phyloP scores from a whole-genome alignment of 202 grass and related monocot genomes.

The Eragrostis tef region DNA sequence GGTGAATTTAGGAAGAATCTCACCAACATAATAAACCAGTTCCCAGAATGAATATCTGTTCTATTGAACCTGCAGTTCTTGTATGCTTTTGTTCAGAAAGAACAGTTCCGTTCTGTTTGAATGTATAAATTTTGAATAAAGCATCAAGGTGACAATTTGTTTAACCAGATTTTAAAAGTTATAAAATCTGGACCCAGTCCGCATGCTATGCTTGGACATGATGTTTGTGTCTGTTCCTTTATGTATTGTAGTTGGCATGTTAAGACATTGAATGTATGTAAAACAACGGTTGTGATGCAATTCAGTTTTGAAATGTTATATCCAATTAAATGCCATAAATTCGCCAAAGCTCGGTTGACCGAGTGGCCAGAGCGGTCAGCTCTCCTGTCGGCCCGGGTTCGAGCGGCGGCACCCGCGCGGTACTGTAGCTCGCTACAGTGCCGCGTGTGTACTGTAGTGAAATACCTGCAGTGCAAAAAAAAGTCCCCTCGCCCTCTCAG shows the following conservation, averaged over 20 bases:
- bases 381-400: too few relatives aligned
- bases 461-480: too few relatives aligned
- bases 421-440: too few relatives aligned
- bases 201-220: conserved; percentile 1
- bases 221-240: background rate
- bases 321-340: background rate
- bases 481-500: too few relatives aligned
- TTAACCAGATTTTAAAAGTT: background rate
- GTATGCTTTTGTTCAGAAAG: background rate
- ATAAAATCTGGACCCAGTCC: conserved; percentile 10
- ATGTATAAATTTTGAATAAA: conserved; percentile 5
- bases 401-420: too few relatives aligned
- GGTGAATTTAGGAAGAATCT: conserved; percentile 1
- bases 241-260: background rate
- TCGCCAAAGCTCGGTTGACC: too few relatives aligned
- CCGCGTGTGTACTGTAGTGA: too few relatives aligned
- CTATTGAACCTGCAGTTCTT: background rate
- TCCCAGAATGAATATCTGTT: background rate
- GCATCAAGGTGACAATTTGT: conserved; percentile 10
- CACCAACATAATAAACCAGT: background rate
- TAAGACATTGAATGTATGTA: background rate
- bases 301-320: conserved; percentile 22
- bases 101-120: conserved; percentile 1
- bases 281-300: background rate
- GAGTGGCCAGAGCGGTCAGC: too few relatives aligned